Conservation (phyloP, 2,329 filamentous ascomycete species). For the Nothophoma quercina region DNA sequence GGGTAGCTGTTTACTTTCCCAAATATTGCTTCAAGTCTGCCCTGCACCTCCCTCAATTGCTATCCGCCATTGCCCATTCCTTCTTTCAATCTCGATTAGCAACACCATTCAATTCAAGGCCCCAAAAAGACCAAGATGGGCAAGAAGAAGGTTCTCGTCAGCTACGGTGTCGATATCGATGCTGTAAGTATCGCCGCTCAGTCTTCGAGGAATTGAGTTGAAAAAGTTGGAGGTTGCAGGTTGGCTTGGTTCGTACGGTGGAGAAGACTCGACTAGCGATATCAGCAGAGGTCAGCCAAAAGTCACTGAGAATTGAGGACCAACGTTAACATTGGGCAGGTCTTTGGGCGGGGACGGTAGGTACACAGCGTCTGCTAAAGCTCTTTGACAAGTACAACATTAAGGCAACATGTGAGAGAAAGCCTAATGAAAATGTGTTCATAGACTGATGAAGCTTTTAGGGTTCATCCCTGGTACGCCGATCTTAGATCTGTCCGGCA, state of each 20-base stretch:
- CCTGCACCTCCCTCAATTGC: not conserved
- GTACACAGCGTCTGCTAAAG: conserved; percentile 72
- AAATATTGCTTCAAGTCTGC: conserved; percentile 1
- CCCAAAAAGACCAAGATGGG: conserved; percentile 38
- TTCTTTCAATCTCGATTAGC: not conserved
- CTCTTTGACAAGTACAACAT: conserved; percentile 72
- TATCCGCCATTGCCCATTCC: not conserved
- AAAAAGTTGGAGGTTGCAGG: conserved; percentile 56
- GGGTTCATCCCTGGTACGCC: conserved; percentile 64
- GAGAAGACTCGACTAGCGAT: conserved; percentile 74
- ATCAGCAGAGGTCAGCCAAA: conserved; percentile 65
- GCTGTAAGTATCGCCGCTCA: conserved; percentile 40
- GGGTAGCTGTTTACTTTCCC: conserved; percentile 9
- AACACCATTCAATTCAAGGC: no score
- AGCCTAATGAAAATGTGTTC: not conserved
- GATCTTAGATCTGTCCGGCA: not conserved
- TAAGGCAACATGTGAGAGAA: conserved; percentile 57
- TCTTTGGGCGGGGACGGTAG: conserved; percentile 74
- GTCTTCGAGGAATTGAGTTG: not conserved
- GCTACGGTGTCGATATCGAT: conserved; percentile 76
- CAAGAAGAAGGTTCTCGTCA: conserved; percentile 61
- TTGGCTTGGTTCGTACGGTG: conserved; percentile 77
- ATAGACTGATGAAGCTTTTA: conserved; percentile 65
- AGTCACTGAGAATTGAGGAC: not conserved
- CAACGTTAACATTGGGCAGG: conserved; percentile 46